Percentiles rank a stretch among this genome's conserved stretches.
phyloP scores from a whole-genome alignment of 306 rosid species.

The Notholithocarpus densiflorus region DNA sequence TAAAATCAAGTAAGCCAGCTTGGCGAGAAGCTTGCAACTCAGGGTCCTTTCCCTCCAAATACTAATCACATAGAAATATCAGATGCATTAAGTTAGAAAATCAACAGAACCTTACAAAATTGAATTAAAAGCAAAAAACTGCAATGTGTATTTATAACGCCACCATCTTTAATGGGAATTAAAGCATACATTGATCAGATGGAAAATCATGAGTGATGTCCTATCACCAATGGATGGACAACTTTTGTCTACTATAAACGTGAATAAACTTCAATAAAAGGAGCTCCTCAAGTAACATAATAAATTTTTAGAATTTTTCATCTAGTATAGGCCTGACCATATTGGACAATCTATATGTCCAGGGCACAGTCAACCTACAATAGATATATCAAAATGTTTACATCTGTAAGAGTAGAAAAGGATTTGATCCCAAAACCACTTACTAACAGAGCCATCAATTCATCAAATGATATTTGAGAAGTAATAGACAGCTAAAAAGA shows the following conservation, averaged over 20 bases:
- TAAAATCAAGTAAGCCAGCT: conserved; percentile 93
- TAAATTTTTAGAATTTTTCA: not conserved
- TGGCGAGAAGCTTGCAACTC: conserved; percentile 95
- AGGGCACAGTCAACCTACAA: not conserved
- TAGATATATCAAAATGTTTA: not conserved
- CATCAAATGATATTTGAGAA: not conserved
- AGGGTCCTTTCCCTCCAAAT: conserved; percentile 90
- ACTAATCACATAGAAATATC: conserved; percentile 38
- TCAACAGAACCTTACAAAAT: not conserved
- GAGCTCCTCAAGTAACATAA: not conserved
- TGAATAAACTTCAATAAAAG: not conserved
- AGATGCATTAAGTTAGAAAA: conserved; percentile 16
- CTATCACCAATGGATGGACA: not conserved
- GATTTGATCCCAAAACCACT: not conserved
- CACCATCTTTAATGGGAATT: not conserved
- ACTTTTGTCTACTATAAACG: not conserved
- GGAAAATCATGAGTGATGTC: not conserved
- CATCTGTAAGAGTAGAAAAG: not conserved
- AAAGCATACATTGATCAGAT: not conserved
- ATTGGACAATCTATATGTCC: not conserved
- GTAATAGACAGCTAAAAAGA: not conserved
- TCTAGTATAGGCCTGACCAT: not conserved
- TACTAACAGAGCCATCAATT: not conserved
- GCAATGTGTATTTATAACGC: not conserved
- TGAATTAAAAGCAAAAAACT: not conserved